A percentile compares a stretch with the other conserved stretches of the same genome.
These are phyloP conservation scores for Xylaria grammica DNA, from an alignment of 495 filamentous ascomycete species.

Conservation along the genomic window DNA sequence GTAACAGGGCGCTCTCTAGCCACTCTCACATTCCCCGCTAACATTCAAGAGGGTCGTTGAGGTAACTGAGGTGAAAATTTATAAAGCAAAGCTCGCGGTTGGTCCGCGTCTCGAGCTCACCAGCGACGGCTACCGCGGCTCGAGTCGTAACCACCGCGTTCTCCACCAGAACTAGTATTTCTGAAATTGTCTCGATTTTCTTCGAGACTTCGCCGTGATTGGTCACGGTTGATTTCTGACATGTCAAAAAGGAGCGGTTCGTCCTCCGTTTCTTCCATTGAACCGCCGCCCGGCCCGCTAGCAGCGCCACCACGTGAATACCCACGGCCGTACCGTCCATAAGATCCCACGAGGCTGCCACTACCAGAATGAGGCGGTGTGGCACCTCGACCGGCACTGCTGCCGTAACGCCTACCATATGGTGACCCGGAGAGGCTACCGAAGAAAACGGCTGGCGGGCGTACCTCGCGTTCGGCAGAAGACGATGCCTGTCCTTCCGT, in stretches of 20 bases:
- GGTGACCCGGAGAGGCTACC: constrained; percentile 37
- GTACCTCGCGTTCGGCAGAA: constrained; percentile 42
- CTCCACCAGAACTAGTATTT: constrained; percentile 46
- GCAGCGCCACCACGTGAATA: constrained; percentile 50
- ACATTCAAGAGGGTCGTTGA: background rate
- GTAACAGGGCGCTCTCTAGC: background rate
- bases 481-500: constrained; percentile 51
- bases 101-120: constrained; percentile 25
- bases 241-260: constrained; percentile 87
- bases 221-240: constrained; percentile 74
- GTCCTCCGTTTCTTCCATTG: constrained; percentile 65
- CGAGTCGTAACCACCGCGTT: constrained; percentile 40
- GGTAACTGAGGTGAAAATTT: background rate
- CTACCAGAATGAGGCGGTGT: constrained; percentile 43
- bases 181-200: constrained; percentile 50
- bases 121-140: constrained; percentile 37
- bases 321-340: constrained; percentile 61
- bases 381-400: constrained; percentile 31
- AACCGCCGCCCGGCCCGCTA: constrained; percentile 50
- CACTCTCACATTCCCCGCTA: background rate
- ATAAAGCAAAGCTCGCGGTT: constrained; percentile 7
- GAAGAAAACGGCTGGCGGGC: constrained; percentile 39
- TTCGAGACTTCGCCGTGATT: constrained; percentile 74
- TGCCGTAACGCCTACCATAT: constrained; percentile 41
- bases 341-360: constrained; percentile 52